Base-by-base conservation (phyloP, 768 basidiomycete species). In the Artomyces pyxidatus region DNA sequence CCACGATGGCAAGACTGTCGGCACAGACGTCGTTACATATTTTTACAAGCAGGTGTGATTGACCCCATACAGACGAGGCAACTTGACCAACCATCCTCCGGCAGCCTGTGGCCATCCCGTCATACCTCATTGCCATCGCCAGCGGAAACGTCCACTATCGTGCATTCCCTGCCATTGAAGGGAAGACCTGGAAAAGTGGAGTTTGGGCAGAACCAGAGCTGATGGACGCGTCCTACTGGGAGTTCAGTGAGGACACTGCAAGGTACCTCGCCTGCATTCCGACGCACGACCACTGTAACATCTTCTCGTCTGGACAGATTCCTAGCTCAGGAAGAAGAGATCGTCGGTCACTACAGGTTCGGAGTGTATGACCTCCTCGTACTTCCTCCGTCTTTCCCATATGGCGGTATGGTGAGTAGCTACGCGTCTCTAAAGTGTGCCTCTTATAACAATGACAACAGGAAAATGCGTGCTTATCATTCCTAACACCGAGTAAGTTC, bases 71-170 rank as follows among this genome's bases (percentile, higher is more conserved):
- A 26, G 8, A 6, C 19, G 12, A 29, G 29, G 37, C 9, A 47
- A 29, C 42, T 14, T n/a, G 25, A 28, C 42, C 1, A 22, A 28
- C 21, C n/a, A 17, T 30, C 29, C 42, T 32, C 30, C 12, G 55
- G 8, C 59, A 98, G 88, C 80, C 78, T 6, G 77, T 89, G 17
- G 80, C 88, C 4, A 92, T 97, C 50, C 89, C 95, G 1, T 81
- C 85, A 1, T 97, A 98, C 62, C 71, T 97, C n/a, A 74, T 97
- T 42, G 95, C 95, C 2, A 84, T 97, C 46, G 94, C 94, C 0
- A 75, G 78, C 0, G 94, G 93, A 1, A 85, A 95, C 60, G 67
- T 96, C 3, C 74, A 71, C 19, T 94, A 93, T 65, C 78, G 71
- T 10, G 59, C 79, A 0, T 90, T 93, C 61, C 67, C 75, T 3